These are phyloP conservation scores for Durio zibethinus DNA, from an alignment of 345 rosid species.

Conservation along the genomic window DNA sequence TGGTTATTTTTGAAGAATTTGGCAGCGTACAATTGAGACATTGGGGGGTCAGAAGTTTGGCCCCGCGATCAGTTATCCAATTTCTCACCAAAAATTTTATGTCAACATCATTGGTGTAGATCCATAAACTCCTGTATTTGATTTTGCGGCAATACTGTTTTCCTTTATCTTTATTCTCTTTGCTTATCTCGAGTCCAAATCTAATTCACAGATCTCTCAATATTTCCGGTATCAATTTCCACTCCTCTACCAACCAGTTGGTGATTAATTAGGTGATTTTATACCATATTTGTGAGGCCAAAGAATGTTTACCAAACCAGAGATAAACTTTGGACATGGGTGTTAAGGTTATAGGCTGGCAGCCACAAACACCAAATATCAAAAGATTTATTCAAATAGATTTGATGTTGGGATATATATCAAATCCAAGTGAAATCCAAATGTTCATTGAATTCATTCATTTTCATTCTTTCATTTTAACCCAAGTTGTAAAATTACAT, in stretches of 20 bases:
- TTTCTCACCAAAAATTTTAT: neutral
- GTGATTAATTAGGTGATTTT: neutral
- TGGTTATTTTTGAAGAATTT: neutral
- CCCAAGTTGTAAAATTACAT: neutral
- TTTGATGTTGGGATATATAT: neutral
- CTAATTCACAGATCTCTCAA: neutral
- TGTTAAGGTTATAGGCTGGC: neutral
- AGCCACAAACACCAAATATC: neutral
- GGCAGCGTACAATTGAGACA: neutral
- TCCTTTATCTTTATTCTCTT: constrained; percentile 10
- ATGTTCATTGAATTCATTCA: constrained; percentile 5
- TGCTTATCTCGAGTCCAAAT: neutral
- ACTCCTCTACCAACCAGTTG: neutral
- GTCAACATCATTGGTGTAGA: neutral
- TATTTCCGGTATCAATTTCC: neutral
- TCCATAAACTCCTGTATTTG: constrained; percentile 1
- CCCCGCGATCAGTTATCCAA: neutral
- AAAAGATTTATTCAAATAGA: neutral
- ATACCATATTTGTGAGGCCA: neutral
- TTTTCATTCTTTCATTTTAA: neutral
- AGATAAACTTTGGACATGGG: neutral
- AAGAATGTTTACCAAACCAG: constrained; percentile 8
- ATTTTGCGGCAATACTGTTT: neutral
- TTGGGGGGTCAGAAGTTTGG: neutral
- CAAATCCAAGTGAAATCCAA: neutral